Conservation (phyloP, 805 yeast species). For the Candida adriatica region DNA sequence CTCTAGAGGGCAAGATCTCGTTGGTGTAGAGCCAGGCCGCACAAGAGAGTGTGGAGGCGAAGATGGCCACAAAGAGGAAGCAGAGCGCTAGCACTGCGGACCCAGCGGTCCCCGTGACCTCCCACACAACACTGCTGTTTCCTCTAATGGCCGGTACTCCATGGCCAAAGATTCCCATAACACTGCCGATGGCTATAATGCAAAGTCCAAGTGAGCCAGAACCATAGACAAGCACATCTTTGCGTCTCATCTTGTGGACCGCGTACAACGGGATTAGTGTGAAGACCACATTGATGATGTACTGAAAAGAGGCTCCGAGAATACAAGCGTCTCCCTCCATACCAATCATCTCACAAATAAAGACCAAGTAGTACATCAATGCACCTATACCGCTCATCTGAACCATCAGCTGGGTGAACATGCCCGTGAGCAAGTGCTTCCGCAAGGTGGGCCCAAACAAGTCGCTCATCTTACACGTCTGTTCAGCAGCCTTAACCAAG, state of each 20-base stretch:
- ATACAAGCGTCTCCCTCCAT: constrained; percentile 28
- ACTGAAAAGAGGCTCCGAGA: constrained; percentile 32
- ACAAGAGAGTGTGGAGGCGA: constrained; percentile 39
- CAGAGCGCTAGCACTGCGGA: constrained; percentile 37
- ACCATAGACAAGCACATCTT: constrained; percentile 41
- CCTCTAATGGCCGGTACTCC: constrained; percentile 25
- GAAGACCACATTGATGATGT: constrained; percentile 33
- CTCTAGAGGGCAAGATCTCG: constrained; percentile 39
- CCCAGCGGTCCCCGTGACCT: constrained; percentile 32
- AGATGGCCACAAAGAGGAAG: constrained; percentile 38
- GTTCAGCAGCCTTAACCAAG: constrained; percentile 19
- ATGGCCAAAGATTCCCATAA: constrained; percentile 32
- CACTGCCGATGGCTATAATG: constrained; percentile 28
- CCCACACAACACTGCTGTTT: constrained; percentile 30
- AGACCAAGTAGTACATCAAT: constrained; percentile 37
- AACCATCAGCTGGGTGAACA: constrained; percentile 33
- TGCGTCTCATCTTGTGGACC: constrained; percentile 39
- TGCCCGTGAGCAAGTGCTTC: constrained; percentile 32
- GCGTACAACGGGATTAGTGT: constrained; percentile 37
- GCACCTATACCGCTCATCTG: constrained; percentile 40
- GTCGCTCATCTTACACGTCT: constrained; percentile 25
- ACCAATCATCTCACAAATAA: constrained; percentile 43
- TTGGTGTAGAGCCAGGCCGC: constrained; percentile 44
- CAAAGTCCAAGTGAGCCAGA: constrained; percentile 29
- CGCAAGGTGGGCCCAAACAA: constrained; percentile 29